Evolutionary conservation across 2,329 filamentous ascomycete species (phyloP), one percentile per base, ranked within the genome.

Genomic region (Colletotrichum agaves): DNA sequence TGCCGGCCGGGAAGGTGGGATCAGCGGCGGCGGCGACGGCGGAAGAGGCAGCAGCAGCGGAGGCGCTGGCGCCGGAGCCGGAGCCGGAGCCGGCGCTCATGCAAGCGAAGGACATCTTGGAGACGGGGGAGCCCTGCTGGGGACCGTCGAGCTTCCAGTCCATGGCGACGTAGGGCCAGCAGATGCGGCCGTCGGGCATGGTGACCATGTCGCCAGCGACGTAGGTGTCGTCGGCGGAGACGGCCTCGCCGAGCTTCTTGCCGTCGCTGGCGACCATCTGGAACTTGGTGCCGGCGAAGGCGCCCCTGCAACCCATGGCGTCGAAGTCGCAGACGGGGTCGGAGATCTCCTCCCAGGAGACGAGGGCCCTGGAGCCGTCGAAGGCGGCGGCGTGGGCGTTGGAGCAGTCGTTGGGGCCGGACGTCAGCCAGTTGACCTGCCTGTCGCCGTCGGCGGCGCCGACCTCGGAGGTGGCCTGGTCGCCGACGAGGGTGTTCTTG

Each of bases 171-270:
- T 88, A 88, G 27, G 86, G 86, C 86, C 86, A 90, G 81, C 88
- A 90, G 72, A 90, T 81, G 53, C 84, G 80, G 21, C 84, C 85
- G 67, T 88, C 85, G n/a, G 77, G 72, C 79, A 88, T 84, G 35
- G 85, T 88, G 11, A 87, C 86, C 81, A 90, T 88, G 72, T 90
- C 88, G 43, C 88, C 88, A 7, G 87, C 85, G 50, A 90, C 85
- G 71, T 82, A 87, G n/a, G 84, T 83, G 73, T 88, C 81, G 12
- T 75, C 81, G n/a, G 81, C 82, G 61, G 79, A 80, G 65, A 88
- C 72, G 1, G 84, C 76, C 15, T 80, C 77, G 19, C 87, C 87
- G 39, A 88, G 78, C 73, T 82, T 86, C 59, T 80, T 76, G 2
- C 87, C 88, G 12, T 79, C 75, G 60, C 76, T 80, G 72, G 82